Evolutionary conservation across 495 filamentous ascomycete genomes (phyloP).

Genomic region (Penicillium taxi): DNA sequence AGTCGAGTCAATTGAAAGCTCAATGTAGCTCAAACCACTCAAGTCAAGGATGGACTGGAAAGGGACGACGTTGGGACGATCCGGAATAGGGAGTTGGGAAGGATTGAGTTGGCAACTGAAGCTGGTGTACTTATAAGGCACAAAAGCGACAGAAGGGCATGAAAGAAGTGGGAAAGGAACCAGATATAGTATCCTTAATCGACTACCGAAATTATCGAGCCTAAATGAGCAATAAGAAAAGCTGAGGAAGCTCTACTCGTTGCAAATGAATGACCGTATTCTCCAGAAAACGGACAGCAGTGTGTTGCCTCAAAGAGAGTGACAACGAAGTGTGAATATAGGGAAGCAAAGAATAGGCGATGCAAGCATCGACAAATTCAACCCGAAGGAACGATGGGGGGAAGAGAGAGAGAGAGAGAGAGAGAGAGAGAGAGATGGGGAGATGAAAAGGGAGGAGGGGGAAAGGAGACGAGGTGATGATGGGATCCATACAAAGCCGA

Average conservation of each 20-base stretch:
- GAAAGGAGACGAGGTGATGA: constrained; percentile 26
- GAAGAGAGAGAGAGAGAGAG: constrained; percentile 19
- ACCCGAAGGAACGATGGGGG: constrained; percentile 33
- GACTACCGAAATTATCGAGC: constrained; percentile 6
- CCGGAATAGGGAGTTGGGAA: constrained; percentile 24
- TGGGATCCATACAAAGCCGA: constrained; percentile 27
- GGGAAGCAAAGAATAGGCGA: constrained; percentile 24
- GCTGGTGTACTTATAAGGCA: constrained; percentile 14
- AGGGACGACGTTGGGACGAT: constrained; percentile 27
- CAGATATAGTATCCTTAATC: constrained; percentile 6
- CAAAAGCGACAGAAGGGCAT: constrained; percentile 7
- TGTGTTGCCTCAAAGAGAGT: constrained; percentile 35
- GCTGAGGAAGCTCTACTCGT: constrained; percentile 8
- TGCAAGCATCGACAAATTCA: constrained; percentile 22
- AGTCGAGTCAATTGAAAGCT: constrained; percentile 15
- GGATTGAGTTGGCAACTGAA: constrained; percentile 33
- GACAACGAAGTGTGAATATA: constrained; percentile 25
- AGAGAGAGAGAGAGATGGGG: constrained; percentile 11
- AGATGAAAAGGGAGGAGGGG: constrained; percentile 11
- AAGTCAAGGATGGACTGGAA: constrained; percentile 17
- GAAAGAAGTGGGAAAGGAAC: constrained; percentile 6
- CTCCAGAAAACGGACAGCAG: constrained; percentile 9
- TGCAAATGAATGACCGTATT: constrained; percentile 6
- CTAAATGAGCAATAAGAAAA: constrained; percentile 6
- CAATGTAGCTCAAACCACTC: constrained; percentile 8